Evolutionary conservation across 257 asterid species (phyloP).

Genomic region (Fraxinus cuspidata): DNA sequence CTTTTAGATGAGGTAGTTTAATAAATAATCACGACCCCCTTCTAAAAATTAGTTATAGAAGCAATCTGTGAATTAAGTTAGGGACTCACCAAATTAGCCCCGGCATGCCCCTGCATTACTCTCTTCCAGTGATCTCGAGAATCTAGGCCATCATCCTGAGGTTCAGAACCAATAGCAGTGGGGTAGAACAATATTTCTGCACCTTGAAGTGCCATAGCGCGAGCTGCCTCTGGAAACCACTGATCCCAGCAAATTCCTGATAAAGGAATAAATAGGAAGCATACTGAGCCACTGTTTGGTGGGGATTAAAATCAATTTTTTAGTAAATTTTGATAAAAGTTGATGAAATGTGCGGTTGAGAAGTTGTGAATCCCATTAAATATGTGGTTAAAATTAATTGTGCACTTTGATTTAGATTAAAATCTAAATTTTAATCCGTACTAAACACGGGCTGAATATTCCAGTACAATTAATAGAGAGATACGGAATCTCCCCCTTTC

Average conservation of each 20-base stretch:
- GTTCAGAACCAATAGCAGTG: conserved; percentile 98
- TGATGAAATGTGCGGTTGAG: too few species aligned
- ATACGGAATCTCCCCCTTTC: neutral
- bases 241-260: conserved; percentile 98
- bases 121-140: conserved; percentile 97
- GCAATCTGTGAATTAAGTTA: neutral
- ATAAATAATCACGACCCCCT: neutral
- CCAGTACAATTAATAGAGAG: neutral
- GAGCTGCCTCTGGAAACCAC: conserved; percentile 99
- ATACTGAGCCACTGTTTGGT: too few species aligned
- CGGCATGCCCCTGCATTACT: conserved; percentile 99
- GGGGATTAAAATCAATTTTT: too few species aligned
- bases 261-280: conserved; percentile 12
- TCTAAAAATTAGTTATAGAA: neutral
- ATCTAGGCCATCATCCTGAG: conserved; percentile 90
- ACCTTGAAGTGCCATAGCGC: conserved; percentile 98
- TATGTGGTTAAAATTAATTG: too few species aligned
- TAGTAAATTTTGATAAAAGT: too few species aligned
- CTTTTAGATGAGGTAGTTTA: neutral
- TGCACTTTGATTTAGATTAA: too few species aligned
- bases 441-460: too few species aligned
- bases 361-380: too few species aligned
- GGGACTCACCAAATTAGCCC: conserved; percentile 81
- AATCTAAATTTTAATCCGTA: too few species aligned
- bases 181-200: conserved; percentile 95